Conservation (phyloP, 176 grass and related monocot species). For the Eleusine coracana region DNA sequence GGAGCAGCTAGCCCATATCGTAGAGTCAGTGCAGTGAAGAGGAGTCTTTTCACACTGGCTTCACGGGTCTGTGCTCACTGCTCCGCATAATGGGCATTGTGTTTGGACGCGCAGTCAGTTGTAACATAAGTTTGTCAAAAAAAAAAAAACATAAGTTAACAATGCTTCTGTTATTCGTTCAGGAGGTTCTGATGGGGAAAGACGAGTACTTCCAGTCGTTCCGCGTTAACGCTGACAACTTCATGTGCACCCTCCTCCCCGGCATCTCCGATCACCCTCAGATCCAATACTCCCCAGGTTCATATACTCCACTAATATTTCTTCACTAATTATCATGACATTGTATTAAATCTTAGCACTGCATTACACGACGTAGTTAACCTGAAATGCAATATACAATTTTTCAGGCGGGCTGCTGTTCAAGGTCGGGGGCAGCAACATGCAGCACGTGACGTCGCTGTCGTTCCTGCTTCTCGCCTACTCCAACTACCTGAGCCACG, state of each 20-base stretch:
- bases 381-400: constrained; percentile 43
- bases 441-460: constrained; percentile 96
- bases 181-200: constrained; percentile 84
- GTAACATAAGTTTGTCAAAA: background rate
- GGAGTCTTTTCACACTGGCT: constrained; percentile 30
- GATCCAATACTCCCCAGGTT: constrained; percentile 58
- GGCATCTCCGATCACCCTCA: constrained; percentile 58
- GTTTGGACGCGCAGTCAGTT: background rate
- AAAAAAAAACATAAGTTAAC: background rate
- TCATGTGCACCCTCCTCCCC: constrained; percentile 57
- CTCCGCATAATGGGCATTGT: background rate
- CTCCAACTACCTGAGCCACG: constrained; percentile 93
- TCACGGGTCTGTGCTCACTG: constrained; percentile 18
- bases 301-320: background rate
- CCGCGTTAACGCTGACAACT: constrained; percentile 49
- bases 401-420: constrained; percentile 72
- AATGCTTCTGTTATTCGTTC: background rate
- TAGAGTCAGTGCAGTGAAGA: background rate
- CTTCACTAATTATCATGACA: too few species aligned
- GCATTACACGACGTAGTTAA: background rate
- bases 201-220: constrained; percentile 60
- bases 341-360: too few species aligned
- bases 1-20: background rate
- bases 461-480: constrained; percentile 89
- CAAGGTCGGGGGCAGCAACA: constrained; percentile 91